These are phyloP conservation scores for Nyssa sinensis DNA, from an alignment of 148 eudicot species.

Conservation along the genomic window DNA sequence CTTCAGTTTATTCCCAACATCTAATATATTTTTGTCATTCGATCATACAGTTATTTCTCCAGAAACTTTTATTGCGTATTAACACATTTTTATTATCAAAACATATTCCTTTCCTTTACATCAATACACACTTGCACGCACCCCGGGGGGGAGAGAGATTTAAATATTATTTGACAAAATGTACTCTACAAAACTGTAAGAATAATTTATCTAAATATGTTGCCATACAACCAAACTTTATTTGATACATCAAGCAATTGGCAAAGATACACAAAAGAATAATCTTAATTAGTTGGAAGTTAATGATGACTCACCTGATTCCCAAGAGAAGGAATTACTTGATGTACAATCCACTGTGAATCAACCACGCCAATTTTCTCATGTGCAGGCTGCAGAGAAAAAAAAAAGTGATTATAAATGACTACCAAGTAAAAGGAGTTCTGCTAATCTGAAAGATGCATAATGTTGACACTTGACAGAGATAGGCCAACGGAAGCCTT, in stretches of 20 bases:
- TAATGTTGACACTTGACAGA: not conserved
- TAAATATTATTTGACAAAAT: not conserved
- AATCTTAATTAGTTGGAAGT: not conserved
- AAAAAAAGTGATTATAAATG: not conserved
- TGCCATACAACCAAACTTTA: not conserved
- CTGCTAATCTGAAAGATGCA: slow-evolving; percentile 6
- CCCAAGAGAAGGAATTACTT: slow-evolving; percentile 79
- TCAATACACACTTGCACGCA: not conserved
- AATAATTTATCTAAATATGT: not conserved
- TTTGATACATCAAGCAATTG: not conserved
- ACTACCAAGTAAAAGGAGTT: not conserved
- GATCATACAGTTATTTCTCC: too few relatives aligned
- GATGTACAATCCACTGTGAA: slow-evolving; percentile 80
- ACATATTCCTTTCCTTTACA: too few relatives aligned
- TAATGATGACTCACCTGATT: slow-evolving; percentile 39
- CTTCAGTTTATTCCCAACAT: too few relatives aligned
- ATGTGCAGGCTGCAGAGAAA: slow-evolving; percentile 71
- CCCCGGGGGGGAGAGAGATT: not conserved
- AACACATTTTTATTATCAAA: too few relatives aligned
- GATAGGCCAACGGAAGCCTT: not conserved
- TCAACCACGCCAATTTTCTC: slow-evolving; percentile 91
- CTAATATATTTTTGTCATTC: too few relatives aligned
- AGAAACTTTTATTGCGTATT: too few relatives aligned
- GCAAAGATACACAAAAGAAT: not conserved
- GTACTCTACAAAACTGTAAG: too few relatives aligned